Conservation (phyloP, 768 basidiomycete genomes). For the Termitomyces sp. region DNA sequence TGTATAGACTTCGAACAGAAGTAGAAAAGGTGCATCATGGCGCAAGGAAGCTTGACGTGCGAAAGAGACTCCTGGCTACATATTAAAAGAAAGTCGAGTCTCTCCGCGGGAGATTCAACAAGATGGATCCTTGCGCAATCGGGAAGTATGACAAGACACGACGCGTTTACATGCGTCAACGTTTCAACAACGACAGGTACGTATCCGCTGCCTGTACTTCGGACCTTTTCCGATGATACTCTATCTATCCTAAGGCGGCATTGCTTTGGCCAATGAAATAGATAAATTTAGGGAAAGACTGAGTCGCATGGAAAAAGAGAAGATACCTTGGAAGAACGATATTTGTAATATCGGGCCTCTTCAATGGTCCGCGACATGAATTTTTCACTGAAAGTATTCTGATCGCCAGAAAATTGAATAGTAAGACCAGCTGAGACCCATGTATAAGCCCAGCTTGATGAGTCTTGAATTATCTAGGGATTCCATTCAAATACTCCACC, state of each 20-base stretch:
- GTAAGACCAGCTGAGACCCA: constrained; percentile 15
- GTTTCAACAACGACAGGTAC: constrained; percentile 13
- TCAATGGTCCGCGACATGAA: neutral
- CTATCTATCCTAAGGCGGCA: neutral
- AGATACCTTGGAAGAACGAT: constrained; percentile 12
- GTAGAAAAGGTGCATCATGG: constrained; percentile 19
- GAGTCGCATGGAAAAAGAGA: constrained; percentile 6
- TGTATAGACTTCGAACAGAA: constrained; percentile 17
- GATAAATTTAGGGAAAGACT: constrained; percentile 13
- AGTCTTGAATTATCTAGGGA: too few species aligned
- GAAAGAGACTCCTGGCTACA: constrained; percentile 11
- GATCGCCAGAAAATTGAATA: constrained; percentile 12
- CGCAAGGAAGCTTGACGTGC: constrained; percentile 21
- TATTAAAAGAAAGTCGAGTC: constrained; percentile 18
- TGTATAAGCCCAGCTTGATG: constrained; percentile 20
- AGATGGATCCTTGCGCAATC: constrained; percentile 4
- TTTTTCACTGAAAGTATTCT: constrained; percentile 11
- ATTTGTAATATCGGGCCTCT: constrained; percentile 9
- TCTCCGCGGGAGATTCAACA: constrained; percentile 13
- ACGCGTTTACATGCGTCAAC: neutral
- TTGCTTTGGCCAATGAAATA: constrained; percentile 7
- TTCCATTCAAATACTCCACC: neutral
- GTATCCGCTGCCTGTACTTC: neutral
- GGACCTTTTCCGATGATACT: neutral
- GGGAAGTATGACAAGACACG: constrained; percentile 7